phyloP scores from a whole-genome alignment of 1,284 basidiomycete species.

The Golubevia sp. region DNA sequence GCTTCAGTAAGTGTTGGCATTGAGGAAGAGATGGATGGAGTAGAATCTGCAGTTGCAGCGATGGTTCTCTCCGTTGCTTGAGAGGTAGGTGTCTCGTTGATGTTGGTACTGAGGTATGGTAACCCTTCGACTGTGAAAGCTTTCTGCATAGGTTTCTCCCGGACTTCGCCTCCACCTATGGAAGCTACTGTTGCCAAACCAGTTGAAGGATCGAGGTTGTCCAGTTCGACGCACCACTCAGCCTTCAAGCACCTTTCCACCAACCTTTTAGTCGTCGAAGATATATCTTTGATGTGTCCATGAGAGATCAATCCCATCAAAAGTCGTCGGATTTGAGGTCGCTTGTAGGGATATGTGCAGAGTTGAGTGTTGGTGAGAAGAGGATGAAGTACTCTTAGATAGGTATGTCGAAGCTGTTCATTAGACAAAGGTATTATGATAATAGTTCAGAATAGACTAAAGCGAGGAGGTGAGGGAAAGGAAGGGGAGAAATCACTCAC shows the following conservation, averaged over 20 bases:
- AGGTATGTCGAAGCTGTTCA: conserved; percentile 95
- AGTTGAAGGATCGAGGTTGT: background rate
- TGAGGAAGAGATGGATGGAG: background rate
- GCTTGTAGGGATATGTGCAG: conserved; percentile 81
- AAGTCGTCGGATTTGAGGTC: conserved; percentile 80
- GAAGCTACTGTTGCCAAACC: conserved; percentile 18
- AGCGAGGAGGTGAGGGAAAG: too few relatives aligned
- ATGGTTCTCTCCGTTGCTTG: background rate
- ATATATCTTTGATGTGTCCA: conserved; percentile 77
- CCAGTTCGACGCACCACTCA: conserved; percentile 73
- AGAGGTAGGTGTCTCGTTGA: conserved; percentile 9
- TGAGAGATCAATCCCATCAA: conserved; percentile 79
- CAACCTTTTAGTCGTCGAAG: conserved; percentile 82
- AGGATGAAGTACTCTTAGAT: conserved; percentile 92
- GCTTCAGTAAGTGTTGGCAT: background rate
- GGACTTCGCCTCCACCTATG: conserved; percentile 27
- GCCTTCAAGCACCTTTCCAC: conserved; percentile 88
- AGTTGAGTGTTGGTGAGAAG: conserved; percentile 93
- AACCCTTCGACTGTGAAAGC: conserved; percentile 22
- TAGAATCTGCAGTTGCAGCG: background rate
- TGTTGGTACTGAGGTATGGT: conserved; percentile 21
- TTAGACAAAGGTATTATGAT: too few relatives aligned
- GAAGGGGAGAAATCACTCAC: too few relatives aligned
- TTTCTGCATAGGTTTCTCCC: conserved; percentile 22
- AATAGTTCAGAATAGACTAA: too few relatives aligned